Evolutionary conservation across 306 rosid genomes (phyloP).

Genomic region (Castanospermum australe): DNA sequence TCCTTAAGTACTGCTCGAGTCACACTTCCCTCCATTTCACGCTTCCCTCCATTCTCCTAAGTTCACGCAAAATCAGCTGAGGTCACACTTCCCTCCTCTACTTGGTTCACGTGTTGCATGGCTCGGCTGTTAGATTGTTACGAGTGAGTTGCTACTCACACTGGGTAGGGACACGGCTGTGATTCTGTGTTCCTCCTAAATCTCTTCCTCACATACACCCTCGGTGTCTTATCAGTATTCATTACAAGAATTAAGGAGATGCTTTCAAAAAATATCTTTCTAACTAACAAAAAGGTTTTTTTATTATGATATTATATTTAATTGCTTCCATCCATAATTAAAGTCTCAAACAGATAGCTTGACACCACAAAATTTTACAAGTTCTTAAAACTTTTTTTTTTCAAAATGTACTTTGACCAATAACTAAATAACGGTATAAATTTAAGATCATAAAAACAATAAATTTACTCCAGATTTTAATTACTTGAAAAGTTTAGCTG

Average conservation of each 20-base stretch:
- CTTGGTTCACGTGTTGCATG: no score
- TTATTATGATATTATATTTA: background rate
- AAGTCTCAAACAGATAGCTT: background rate
- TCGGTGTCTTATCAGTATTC: no score
- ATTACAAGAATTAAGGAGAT: background rate
- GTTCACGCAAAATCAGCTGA: no score
- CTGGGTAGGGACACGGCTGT: background rate
- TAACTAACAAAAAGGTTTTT: background rate
- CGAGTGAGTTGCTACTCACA: no score
- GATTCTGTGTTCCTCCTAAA: no score
- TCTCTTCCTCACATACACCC: no score
- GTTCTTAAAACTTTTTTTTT: background rate
- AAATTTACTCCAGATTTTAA: constrained; percentile 27
- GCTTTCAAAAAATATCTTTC: background rate
- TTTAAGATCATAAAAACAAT: background rate
- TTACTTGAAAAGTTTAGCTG: constrained; percentile 81
- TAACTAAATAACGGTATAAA: constrained; percentile 8
- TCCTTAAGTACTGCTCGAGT: no score
- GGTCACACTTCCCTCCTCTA: no score
- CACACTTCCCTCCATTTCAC: no score
- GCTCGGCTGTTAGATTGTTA: no score
- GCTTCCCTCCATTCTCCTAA: no score
- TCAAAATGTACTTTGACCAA: background rate
- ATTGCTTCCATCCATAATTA: background rate
- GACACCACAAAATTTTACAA: background rate